Evolutionary conservation across 2,329 filamentous ascomycete species (phyloP), one percentile per base, ranked within the genome.

Genomic region (Periglandula ipomoeae): DNA sequence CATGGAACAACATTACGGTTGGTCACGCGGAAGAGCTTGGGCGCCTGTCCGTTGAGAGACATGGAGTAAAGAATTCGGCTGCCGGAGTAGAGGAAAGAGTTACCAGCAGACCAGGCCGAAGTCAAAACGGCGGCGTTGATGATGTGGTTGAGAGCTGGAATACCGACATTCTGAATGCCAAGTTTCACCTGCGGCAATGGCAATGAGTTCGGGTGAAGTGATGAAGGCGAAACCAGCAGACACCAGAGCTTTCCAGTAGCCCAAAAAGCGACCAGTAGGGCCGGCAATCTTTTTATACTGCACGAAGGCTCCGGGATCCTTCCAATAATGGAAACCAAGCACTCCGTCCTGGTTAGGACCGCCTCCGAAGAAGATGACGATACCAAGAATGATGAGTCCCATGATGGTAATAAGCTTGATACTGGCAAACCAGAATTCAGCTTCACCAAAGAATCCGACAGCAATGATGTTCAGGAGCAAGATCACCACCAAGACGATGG

Each of bases 51-150:
- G 49, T 77, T 81, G 8, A 82, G 71, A 0, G 84, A 75, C 60
- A 89, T 77, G 50, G 81, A 82, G 59, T 85, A 82, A 8, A 89
- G 70, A 19, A 88, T 79, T 59, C 85, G 79, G 38, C 79, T 83
- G 45, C 83, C 81, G 1, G 79, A 82, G 64, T 85, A 85, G 47
- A 80, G 69, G 68, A 79, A 79, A 0, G 77, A 76, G 58, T 80
- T 81, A 23, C 74, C 77, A 6, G 78, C 78, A 1, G 77, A 80
- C 72, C 77, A 79, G 2, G 82, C 83, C 5, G 80, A 84, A 15
- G 83, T 81, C 46, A 86, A 68, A 56, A 87, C 78, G 19, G 78
- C 80, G 30, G 74, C 82, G 59, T 87, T 87, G 68, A 87, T 82
- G 55, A 85, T 73, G 52, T 77, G 78, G 56, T 83, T 78, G 2